phyloP scores from a whole-genome alignment of 352 stramenopile species.

The Pythium myriotylum region DNA sequence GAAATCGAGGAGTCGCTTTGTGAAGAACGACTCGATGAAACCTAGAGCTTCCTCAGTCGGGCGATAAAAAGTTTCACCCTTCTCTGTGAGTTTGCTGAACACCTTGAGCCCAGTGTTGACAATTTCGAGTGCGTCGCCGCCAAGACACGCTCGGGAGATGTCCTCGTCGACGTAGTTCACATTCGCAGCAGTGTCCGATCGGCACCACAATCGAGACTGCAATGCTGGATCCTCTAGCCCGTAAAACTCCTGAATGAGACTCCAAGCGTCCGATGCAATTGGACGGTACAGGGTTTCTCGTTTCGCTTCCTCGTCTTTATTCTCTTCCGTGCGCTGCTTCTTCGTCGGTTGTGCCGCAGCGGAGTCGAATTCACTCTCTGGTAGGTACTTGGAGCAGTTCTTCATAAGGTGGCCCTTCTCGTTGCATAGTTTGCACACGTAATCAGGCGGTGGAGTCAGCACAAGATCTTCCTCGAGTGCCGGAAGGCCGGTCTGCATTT shows the following conservation, averaged over 20 bases:
- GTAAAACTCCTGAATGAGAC: constrained; percentile 62
- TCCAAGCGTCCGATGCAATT: constrained; percentile 66
- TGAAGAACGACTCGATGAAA: constrained; percentile 88
- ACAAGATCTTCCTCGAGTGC: constrained; percentile 49
- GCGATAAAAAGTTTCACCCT: constrained; percentile 78
- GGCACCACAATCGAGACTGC: constrained; percentile 67
- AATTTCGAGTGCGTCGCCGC: constrained; percentile 81
- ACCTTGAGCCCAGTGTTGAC: constrained; percentile 93
- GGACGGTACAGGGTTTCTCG: constrained; percentile 76
- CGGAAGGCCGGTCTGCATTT: constrained; percentile 48
- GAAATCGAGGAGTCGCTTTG: constrained; percentile 66
- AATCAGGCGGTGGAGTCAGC: constrained; percentile 48
- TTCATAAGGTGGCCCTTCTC: constrained; percentile 77
- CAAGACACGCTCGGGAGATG: constrained; percentile 63
- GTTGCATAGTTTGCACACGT: constrained; percentile 79
- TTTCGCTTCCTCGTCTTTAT: constrained; percentile 27
- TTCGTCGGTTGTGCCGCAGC: constrained; percentile 30
- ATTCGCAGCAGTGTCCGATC: constrained; percentile 69
- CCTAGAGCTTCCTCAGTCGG: constrained; percentile 86
- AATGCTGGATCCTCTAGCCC: constrained; percentile 50
- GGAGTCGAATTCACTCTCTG: constrained; percentile 43
- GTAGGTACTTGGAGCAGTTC: constrained; percentile 61
- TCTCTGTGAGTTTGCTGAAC: constrained; percentile 80
- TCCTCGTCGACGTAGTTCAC: constrained; percentile 82
- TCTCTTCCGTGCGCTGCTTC: constrained; percentile 43